Evolutionary conservation across 169 alveolate species (phyloP), one percentile per base, ranked within the genome.

Genomic region (Plasmodium yoelii): DNA sequence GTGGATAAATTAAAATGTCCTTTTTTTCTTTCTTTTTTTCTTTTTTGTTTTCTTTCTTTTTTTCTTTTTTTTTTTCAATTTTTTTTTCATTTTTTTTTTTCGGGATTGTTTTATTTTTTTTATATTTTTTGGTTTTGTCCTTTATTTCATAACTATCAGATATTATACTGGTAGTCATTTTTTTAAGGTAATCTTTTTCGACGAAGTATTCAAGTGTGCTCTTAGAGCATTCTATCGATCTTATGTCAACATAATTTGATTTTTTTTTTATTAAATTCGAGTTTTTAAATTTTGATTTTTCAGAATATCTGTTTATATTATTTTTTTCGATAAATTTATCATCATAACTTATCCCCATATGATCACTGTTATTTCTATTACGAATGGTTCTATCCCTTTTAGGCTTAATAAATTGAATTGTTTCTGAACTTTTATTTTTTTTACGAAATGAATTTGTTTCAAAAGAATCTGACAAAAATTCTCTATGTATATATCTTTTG

Each of bases 191-290:
- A 13, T 64, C 47, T 64, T 64, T 63, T 63, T 77, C 75, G 15
- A 53, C 60, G 49, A 77, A 51, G 63, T 46, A 63, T 61, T 77
- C 77, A 39, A 77, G 69, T 34, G 88, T 63, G 8, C 75, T 77
- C 47, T 34, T 77, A 46, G 88, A 77, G 26, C 51, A 63, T 13
- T 64, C 47, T 10, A 77, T 19, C 15, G 26, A 28, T 44, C 57
- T 77, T 77, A 77, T 51, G 49, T 77, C 88, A 22, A 77, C 68
- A 77, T 77, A 77, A n/a, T 63, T 39, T 7, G 65, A 24, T 63
- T 77, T 46, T 47, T 22, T 63, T 57, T 39, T 34, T 57, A 10
- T 24, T 19, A 24, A 19, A 63, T 65, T 61, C 42, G 49, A 44
- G 19, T 28, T 46, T 51, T 56, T 73, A 42, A 73, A 18, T 42